Evolutionary conservation across 768 basidiomycete genomes (phyloP).

Genomic region (Lentinula detonsa): DNA sequence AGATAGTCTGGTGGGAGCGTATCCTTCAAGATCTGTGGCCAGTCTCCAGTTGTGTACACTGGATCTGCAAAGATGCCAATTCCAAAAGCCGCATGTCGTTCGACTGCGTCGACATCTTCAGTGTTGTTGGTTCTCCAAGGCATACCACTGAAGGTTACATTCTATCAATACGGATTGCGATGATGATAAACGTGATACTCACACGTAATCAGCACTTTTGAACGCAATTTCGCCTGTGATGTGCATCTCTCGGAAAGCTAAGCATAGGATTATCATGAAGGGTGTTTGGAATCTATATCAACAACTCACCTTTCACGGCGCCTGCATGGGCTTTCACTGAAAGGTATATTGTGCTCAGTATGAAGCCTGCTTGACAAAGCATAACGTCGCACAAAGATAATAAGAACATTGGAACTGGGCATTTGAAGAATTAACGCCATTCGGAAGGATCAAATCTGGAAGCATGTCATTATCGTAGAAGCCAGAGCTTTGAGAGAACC

Average conservation of each 20-base stretch:
- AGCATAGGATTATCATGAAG: neutral
- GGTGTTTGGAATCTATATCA: neutral
- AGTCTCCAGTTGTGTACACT: slow-evolving; percentile 44
- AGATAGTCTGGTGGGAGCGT: slow-evolving; percentile 39
- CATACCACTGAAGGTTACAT: slow-evolving; percentile 25
- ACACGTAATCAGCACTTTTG: slow-evolving; percentile 50
- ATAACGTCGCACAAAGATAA: slow-evolving; percentile 28
- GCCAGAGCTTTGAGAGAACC: slow-evolving; percentile 6
- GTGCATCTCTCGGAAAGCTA: slow-evolving; percentile 39
- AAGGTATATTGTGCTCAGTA: neutral
- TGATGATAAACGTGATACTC: slow-evolving; percentile 4
- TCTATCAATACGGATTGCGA: neutral
- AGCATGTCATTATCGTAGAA: neutral
- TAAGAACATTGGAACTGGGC: slow-evolving; percentile 39
- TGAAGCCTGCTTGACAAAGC: neutral
- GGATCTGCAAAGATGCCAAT: slow-evolving; percentile 47
- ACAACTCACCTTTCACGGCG: slow-evolving; percentile 37
- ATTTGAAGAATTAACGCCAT: slow-evolving; percentile 34
- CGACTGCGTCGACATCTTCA: slow-evolving; percentile 37
- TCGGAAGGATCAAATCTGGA: slow-evolving; percentile 32
- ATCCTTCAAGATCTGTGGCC: slow-evolving; percentile 44
- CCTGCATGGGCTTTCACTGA: slow-evolving; percentile 43
- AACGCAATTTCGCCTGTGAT: slow-evolving; percentile 48
- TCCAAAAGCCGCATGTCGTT: slow-evolving; percentile 44
- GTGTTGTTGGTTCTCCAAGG: slow-evolving; percentile 40